Percentiles rank a stretch among this genome's conserved stretches.
These are phyloP conservation scores for Penicillium cataractarum DNA, from an alignment of 495 filamentous ascomycete species.

Conservation along the genomic window DNA sequence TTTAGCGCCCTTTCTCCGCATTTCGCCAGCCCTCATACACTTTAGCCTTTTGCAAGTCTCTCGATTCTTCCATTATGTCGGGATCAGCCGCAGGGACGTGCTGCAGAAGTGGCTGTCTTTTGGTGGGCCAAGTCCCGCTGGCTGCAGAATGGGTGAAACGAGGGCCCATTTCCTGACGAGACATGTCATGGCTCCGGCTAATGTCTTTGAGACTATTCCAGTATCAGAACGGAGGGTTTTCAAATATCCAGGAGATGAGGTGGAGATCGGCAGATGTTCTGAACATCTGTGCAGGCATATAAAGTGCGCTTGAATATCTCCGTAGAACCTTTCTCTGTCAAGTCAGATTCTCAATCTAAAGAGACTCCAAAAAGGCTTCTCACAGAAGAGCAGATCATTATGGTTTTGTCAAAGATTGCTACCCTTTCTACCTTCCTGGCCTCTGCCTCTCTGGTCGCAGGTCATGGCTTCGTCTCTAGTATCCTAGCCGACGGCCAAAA, in stretches of 20 bases:
- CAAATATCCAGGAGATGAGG: background rate
- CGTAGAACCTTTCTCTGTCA: background rate
- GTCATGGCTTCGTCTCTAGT: conserved; percentile 61
- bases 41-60: background rate
- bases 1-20: conserved; percentile 1
- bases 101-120: conserved; percentile 3
- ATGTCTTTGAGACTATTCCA: conserved; percentile 22
- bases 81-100: background rate
- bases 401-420: conserved; percentile 36
- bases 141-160: conserved; percentile 14
- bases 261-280: background rate
- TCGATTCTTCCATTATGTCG: background rate
- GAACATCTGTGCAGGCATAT: background rate
- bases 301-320: background rate
- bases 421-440: conserved; percentile 39
- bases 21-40: background rate
- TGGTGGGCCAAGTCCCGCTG: conserved; percentile 9
- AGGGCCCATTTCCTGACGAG: background rate
- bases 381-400: background rate
- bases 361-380: background rate
- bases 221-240: conserved; percentile 21
- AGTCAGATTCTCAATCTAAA: background rate
- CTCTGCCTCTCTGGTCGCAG: conserved; percentile 51
- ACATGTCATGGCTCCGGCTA: background rate
- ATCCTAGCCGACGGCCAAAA: conserved; percentile 57